phyloP scores from a whole-genome alignment of 208 protist genomes.

The Kentomonas sorsogonicus region DNA sequence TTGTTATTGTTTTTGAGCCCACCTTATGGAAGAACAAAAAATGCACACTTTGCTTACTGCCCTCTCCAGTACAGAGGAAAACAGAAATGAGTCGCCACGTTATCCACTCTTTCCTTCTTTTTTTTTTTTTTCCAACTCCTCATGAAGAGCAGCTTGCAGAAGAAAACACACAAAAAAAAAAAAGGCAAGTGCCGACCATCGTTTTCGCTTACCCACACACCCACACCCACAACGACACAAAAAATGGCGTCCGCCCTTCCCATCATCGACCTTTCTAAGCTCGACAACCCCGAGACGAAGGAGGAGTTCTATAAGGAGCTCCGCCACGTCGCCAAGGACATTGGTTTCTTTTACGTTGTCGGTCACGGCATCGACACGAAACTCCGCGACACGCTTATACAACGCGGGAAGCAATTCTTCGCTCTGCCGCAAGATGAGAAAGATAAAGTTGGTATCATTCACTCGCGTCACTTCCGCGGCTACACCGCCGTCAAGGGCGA shows the following conservation, averaged over 20 bases:
- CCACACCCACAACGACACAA: too few species aligned
- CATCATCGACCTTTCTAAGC: constrained; percentile 9
- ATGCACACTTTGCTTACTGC: too few species aligned
- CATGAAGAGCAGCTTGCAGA: neutral
- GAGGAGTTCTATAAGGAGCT: constrained; percentile 10
- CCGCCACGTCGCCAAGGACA: constrained; percentile 4
- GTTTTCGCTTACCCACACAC: too few species aligned
- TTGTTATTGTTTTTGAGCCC: too few species aligned
- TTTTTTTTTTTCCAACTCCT: neutral
- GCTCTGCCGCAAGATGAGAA: constrained; percentile 9
- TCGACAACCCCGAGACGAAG: neutral
- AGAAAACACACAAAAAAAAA: neutral
- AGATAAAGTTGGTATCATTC: constrained; percentile 1
- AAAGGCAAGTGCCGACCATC: too few species aligned
- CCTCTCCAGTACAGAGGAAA: too few species aligned
- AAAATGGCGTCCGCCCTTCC: too few species aligned
- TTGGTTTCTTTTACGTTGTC: constrained; percentile 13
- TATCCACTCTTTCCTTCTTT: neutral
- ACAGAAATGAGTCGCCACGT: too few species aligned
- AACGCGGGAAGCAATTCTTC: constrained; percentile 4
- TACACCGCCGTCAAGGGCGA: constrained; percentile 6
- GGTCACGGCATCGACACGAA: constrained; percentile 8
- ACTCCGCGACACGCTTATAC: constrained; percentile 2
- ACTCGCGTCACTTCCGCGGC: constrained; percentile 13
- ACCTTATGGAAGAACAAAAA: too few species aligned